Base-by-base conservation (phyloP, 208 protist species). In the Leptomonas pyrrhocoris region DNA sequence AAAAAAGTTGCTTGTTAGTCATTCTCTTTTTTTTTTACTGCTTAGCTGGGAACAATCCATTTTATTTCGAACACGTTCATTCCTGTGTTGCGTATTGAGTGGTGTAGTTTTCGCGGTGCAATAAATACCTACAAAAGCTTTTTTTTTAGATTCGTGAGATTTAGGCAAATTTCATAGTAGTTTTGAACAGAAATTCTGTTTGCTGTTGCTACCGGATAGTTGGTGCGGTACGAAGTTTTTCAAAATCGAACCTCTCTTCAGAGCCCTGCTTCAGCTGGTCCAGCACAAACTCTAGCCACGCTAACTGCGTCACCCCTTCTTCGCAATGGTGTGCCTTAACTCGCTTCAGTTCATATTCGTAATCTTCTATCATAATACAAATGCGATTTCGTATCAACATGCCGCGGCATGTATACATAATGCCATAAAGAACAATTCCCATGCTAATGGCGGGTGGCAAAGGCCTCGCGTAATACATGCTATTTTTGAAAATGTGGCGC, bases 301-400 rank as follows among this genome's bases (percentile, higher is more conserved):
- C 90, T 42, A 97, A 67, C 61, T 97, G 93, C 7, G 79, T 81
- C 50, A 95, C 84, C 19, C 93, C 93, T 53, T 93, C 86, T 57
- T 94, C 80, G 63, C 88, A 94, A 57, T 97, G 93, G 59, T 97
- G 93, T 0, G 83, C 93, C 60, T 90, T 94, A n/a, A 95, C 88
- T 31, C 88, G 79, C 46, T 97, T 97, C 36, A 97, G 62, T 63
- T 97, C 93, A 60, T 97, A 97, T 48, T 97, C 93, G 56, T 94
- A 97, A 70, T 97, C 93, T 48, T 97, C 93, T 65, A 96, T 96
- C 79, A 92, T 88, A 46, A 83, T 93, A 49, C 87, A 93, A 71
- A 95, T 93, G 7, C 86, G 78, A 61, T 92, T 94, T 27, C 88
- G 73, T 84, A 96, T 96, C 12, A 95, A 73, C 89, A 95, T 94